A percentile compares a stretch with the other conserved stretches of the same genome.
These are phyloP conservation scores for Lasiodiplodia sp. DNA, from an alignment of 2,329 filamentous ascomycete genomes.

Conservation along the genomic window DNA sequence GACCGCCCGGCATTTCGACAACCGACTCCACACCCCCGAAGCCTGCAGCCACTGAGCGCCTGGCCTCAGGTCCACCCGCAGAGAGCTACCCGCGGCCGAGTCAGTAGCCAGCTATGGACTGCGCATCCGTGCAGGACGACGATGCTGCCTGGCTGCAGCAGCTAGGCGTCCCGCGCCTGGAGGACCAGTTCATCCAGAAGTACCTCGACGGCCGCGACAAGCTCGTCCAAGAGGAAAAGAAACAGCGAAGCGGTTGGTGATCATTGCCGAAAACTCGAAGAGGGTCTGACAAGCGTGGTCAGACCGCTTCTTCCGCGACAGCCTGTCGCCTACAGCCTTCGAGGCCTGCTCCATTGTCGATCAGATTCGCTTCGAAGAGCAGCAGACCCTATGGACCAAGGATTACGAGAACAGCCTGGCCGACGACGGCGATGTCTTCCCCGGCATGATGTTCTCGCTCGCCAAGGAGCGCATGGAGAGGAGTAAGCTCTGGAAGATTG, in stretches of 20 bases:
- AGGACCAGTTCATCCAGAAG: conserved; percentile 81
- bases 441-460: conserved; percentile 92
- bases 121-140: conserved; percentile 31
- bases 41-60: conserved; percentile 24
- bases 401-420: conserved; percentile 75
- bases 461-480: conserved; percentile 86
- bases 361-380: conserved; percentile 80
- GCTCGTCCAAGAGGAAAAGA: conserved; percentile 82
- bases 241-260: conserved; percentile 75
- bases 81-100: conserved; percentile 3
- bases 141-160: conserved; percentile 50
- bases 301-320: conserved; percentile 75
- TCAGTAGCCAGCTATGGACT: conserved; percentile 25
- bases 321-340: conserved; percentile 78
- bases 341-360: conserved; percentile 82
- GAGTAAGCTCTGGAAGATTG: conserved; percentile 84
- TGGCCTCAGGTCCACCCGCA: conserved; percentile 13
- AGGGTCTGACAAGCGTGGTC: conserved; percentile 39
- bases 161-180: conserved; percentile 50
- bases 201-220: conserved; percentile 79
- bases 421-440: conserved; percentile 72
- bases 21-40: conserved; percentile 19
- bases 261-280: conserved; percentile 23
- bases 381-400: conserved; percentile 76
- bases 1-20: conserved; percentile 22